A percentile compares a stretch with the other conserved stretches of the same genome.
Conservation (phyloP, 2,329 filamentous ascomycete genomes). For the Teratosphaeria viscida region DNA sequence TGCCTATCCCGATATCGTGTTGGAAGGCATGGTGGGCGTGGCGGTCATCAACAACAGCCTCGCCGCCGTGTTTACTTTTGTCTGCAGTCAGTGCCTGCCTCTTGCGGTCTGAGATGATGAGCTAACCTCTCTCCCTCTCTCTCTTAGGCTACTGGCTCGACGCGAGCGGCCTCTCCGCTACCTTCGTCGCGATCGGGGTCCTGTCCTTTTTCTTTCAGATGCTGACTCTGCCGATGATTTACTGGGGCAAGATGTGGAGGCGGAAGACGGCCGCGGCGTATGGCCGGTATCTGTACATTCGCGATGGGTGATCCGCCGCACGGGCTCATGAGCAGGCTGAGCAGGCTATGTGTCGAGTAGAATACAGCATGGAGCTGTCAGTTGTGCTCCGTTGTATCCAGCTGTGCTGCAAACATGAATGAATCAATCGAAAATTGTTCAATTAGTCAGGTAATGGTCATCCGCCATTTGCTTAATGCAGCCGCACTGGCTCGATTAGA, state of each 20-base stretch:
- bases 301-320: conserved; percentile 9
- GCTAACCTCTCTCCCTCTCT: neutral
- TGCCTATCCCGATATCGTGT: conserved; percentile 46
- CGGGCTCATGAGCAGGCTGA: too few relatives aligned
- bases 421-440: too few relatives aligned
- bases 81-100: conserved; percentile 11
- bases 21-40: conserved; percentile 50
- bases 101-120: neutral
- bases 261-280: conserved; percentile 33
- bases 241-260: conserved; percentile 42
- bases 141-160: conserved; percentile 35
- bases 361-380: too few relatives aligned
- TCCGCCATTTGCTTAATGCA: too few relatives aligned
- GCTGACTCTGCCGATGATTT: conserved; percentile 44
- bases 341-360: too few relatives aligned
- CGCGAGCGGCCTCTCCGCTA: conserved; percentile 34
- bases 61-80: conserved; percentile 46
- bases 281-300: conserved; percentile 14
- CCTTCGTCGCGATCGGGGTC: conserved; percentile 43
- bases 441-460: too few relatives aligned
- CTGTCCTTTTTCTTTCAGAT: conserved; percentile 43
- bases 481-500: too few relatives aligned
- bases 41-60: conserved; percentile 48
- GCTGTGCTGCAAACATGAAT: too few relatives aligned
- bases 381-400: too few relatives aligned